A percentile compares a stretch with the other conserved stretches of the same genome.
Conservation (phyloP, 108 stramenopile genomes). For the Asterionellopsis glacialis region DNA sequence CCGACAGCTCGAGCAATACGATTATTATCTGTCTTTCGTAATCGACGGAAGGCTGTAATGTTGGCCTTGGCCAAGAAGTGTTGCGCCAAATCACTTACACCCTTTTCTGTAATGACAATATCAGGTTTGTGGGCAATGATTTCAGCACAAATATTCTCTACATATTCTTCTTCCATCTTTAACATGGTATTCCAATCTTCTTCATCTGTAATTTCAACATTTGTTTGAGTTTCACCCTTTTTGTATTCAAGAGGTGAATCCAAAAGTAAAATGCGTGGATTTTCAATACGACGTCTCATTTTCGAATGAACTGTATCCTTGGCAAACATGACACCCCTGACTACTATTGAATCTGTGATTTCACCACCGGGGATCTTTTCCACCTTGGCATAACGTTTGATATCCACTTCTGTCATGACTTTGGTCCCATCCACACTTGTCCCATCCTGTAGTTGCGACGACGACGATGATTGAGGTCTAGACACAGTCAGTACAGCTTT, state of each 20-base stretch:
- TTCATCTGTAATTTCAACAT: conserved; percentile 98
- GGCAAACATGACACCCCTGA: conserved; percentile 99
- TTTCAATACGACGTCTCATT: conserved; percentile 98
- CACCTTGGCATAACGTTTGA: conserved; percentile 98
- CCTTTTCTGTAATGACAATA: conserved; percentile 99
- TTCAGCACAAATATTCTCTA: conserved; percentile 98
- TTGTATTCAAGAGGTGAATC: conserved; percentile 99
- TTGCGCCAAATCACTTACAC: conserved; percentile 98
- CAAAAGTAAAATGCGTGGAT: conserved; percentile 95
- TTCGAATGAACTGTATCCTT: conserved; percentile 98
- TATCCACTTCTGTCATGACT: conserved; percentile 84
- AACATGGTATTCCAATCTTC: conserved; percentile 99
- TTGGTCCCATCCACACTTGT: conserved; percentile 27
- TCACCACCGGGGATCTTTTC: conserved; percentile 99
- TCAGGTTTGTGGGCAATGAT: conserved; percentile 98
- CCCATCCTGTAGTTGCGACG: conserved; percentile 10
- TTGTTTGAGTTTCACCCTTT: conserved; percentile 99
- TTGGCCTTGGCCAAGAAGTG: conserved; percentile 98
- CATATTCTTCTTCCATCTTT: conserved; percentile 99
- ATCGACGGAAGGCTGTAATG: conserved; percentile 95
- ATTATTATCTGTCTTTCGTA: conserved; percentile 99
- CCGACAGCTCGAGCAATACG: conserved; percentile 96
- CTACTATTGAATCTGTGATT: conserved; percentile 87
- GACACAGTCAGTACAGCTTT: conserved; percentile 91
- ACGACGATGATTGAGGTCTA: conserved; percentile 16